Evolutionary conservation across 176 grass and related monocot genomes (phyloP), one percentile per base, ranked within the genome.

Genomic region (Cenchrus fungigraminus): DNA sequence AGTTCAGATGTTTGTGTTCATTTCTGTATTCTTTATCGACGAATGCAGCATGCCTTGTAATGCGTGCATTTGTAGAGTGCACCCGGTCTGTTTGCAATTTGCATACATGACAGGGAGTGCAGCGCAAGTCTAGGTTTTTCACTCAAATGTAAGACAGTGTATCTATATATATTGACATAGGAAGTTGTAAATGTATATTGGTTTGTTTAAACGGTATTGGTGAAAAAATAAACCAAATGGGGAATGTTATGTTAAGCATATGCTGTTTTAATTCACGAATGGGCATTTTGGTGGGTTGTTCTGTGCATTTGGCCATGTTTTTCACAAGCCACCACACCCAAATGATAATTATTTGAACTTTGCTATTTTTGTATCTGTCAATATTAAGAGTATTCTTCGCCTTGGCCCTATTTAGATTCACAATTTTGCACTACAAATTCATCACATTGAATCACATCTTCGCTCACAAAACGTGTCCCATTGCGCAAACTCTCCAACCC

Each of bases 111-210:
- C 31, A 75, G 46, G 46, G 31, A 53, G 46, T 65, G 59, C 8
- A 57, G 65, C 6, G 51, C 12, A 22, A n/a, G 1, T 65, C 49
- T 76, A 76, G 82, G 47, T 76, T 66, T 65, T 65, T 65, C 9
- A 76, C 50, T 45, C 49, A 42, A 42, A 67, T 84, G 60, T 56
- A 65, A 19, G 32, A 56, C 14, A 59, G 2, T 69, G 19, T 81
- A 57, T 25, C 32, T 69, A 57, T 69, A 81, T 80, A 81, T 80
- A n/a, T 54, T 55, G 62, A 40, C 50, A 81, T 69, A 81, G 65
- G 34, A 67, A 76, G 63, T 13, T 76, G 49, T 45, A 84, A 67
- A 57, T 76, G 61, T 76, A 67, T 56, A 68, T 76, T 65, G 49
- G 6, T 28, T 66, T 84, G 2, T 74, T 6, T 17, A 44, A 58